Conservation (phyloP, 129 eudicot genomes). For the Lonicera japonica region DNA sequence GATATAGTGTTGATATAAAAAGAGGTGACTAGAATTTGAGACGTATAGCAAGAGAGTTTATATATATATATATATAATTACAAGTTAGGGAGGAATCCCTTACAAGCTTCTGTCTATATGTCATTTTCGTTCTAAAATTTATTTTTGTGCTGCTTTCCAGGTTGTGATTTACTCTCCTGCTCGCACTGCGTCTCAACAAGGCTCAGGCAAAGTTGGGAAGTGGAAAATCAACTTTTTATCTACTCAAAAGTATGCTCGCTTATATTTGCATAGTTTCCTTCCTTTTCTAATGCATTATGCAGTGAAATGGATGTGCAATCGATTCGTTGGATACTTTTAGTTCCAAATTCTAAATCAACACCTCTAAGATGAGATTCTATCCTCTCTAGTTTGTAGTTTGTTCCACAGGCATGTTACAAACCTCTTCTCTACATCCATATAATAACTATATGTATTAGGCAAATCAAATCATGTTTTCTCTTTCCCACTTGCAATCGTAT, state of each 20-base stretch:
- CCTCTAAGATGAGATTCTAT: neutral
- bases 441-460: neutral
- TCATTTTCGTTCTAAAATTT: too few species aligned
- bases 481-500: neutral
- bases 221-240: constrained; percentile 87
- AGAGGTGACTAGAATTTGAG: too few species aligned
- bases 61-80: too few species aligned
- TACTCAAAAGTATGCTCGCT: constrained; percentile 65
- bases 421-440: neutral
- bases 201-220: constrained; percentile 80
- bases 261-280: neutral
- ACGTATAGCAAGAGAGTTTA: too few species aligned
- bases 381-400: neutral
- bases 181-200: constrained; percentile 88
- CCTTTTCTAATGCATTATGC: constrained; percentile 1
- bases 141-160: constrained; percentile 45
- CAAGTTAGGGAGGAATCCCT: too few species aligned
- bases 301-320: constrained; percentile 13
- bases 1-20: too few species aligned
- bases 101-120: too few species aligned
- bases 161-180: constrained; percentile 86
- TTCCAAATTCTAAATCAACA: neutral
- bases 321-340: constrained; percentile 2
- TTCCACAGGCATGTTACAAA: neutral
- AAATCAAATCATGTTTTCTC: neutral